Percentiles rank a stretch among this genome's conserved stretches.
Evolutionary conservation across 805 yeast genomes (phyloP).

Genomic region (Suhomyces canberraensis): DNA sequence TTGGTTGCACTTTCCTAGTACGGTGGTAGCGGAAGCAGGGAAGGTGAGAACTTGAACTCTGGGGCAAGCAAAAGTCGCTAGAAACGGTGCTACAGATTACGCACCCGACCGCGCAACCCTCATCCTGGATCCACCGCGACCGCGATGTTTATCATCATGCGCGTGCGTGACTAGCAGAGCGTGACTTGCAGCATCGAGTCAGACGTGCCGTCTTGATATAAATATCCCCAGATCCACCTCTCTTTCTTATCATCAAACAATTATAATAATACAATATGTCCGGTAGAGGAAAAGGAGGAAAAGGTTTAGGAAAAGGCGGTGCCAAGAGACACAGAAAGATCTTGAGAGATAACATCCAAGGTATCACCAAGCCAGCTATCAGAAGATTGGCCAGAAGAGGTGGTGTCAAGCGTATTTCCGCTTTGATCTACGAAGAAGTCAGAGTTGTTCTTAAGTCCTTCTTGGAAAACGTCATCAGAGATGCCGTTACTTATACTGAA

Average conservation of each 20-base stretch:
- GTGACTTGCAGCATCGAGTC: no score
- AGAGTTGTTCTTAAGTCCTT: conserved; percentile 94
- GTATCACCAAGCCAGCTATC: conserved; percentile 99
- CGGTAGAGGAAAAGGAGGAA: conserved; percentile 99
- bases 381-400: conserved; percentile 99
- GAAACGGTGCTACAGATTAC: conserved; percentile 8
- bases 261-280: conserved; percentile 54
- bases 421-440: conserved; percentile 97
- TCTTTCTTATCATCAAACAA: conserved; percentile 4
- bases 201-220: no score
- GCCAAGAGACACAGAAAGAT: conserved; percentile 99
- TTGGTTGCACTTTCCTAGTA: no score
- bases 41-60: no score
- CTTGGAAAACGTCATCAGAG: conserved; percentile 97
- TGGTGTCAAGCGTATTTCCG: conserved; percentile 99
- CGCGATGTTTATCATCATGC: no score
- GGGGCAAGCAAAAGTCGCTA: no score
- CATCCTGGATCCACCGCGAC: not conserved
- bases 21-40: no score
- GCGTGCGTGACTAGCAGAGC: no score
- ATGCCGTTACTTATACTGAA: conserved; percentile 98
- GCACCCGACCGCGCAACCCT: conserved; percentile 7
- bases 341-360: conserved; percentile 98
- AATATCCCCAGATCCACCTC: no score
- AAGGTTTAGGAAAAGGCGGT: conserved; percentile 99